Evolutionary conservation across 2,329 filamentous ascomycete genomes (phyloP), one percentile per base, ranked within the genome.

Genomic region (Venturia carpophila): DNA sequence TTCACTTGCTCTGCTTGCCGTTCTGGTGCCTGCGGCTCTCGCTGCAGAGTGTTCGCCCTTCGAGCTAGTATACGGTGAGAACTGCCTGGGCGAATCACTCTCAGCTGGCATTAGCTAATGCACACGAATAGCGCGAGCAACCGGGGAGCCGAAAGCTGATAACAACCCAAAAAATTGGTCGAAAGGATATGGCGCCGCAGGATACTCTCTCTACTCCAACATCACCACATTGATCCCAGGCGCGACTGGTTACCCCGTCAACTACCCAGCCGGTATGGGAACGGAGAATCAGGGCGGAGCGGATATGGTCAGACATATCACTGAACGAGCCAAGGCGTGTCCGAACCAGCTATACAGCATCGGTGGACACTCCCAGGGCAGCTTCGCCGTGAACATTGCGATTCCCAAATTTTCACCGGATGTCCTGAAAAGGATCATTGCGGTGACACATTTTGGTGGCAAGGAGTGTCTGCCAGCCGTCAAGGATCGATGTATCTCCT

Each of bases 221-320:
- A 66, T 76, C 0, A 75, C 75, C n/a, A 73, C 73, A 15, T 72
- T 76, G 64, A 73, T 70, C 64, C 70, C 70, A 64, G 67, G 79
- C 21, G 73, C 76, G 7, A 77, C 76, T 3, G 65, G 65, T 6
- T 65, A 66, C 30, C 24, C 65, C 4, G 65, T 66, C 10, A 45
- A 66, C 47, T 66, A 66, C 41, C 65, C 65, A 17, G 65, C 62
- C 1, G 24, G 17, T 2, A 58, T 65, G 37, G 58, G 58, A 24
- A 60, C 64, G 5, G 37, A 47, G 17, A 30, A 37, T 13, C n/a
- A 65, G n/a, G 64, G 64, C 9, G 43, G 30, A 7, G 56, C 30
- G 15, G 58, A 65, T 39, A 61, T 65, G 55, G 37, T 62, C 39
- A 42, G 27, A 21, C 41, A 65, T 15, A 11, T 65, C 41, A 62